Base-by-base conservation (phyloP, 208 protist species). In the Lotmaria passim region DNA sequence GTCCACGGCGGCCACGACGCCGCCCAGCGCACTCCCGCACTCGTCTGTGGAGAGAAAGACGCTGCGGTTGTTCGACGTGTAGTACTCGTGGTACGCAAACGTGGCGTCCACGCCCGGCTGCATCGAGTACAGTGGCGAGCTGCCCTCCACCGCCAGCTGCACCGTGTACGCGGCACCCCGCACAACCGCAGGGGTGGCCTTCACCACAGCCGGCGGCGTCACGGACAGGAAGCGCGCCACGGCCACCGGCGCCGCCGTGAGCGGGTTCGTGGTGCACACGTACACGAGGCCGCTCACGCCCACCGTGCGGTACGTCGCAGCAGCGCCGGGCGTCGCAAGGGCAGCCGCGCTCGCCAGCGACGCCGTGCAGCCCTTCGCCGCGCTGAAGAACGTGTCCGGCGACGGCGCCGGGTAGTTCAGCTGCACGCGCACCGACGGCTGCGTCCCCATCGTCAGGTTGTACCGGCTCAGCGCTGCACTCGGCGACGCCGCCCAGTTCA, bases 51-150 rank as follows among this genome's bases (percentile, higher is more conserved):
- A 89, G 8, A 92, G 61, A 55, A 78, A 92, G 28, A 89, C 73
- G 11, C 62, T 56, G 57, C 83, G 80, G 26, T 69, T 69, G 43
- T 12, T 31, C 21, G 41, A 67, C 56, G 60, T 53, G 68, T 86
- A 89, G 69, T 82, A 81, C 15, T 5, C 14, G 26, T 71, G 68
- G 69, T 79, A 76, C 43, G 31, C 2, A 76, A 78, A 82, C 24
- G 56, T 24, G 28, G 44, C 56, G 57, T 92, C 86, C 17, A 56
- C 75, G 24, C 79, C 77, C 12, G 66, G 73, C 17, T 78, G 34
- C 66, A 92, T 78, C 34, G 86, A 92, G 73, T 92, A 92, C 21
- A 85, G 46, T 48, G 75, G 76, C 19, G 51, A n/a, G 48, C 38
- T 28, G 26, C 69, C 75, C 0, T 48, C 6, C 46, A 82, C 69